These are phyloP conservation scores for Ogataea paradorogensis DNA, from an alignment of 805 yeast species.

Conservation along the genomic window DNA sequence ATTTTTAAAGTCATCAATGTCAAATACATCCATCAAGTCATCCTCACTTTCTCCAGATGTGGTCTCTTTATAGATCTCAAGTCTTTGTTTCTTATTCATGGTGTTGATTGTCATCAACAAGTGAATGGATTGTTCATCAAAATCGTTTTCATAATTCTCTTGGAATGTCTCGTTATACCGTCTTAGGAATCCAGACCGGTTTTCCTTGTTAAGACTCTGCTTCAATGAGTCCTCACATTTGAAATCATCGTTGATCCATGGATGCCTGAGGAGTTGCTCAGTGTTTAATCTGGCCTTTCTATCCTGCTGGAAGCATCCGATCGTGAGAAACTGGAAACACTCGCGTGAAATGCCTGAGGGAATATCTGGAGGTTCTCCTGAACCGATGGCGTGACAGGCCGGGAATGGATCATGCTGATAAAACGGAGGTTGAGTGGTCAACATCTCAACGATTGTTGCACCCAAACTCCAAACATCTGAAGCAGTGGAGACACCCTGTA, in stretches of 20 bases:
- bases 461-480: constrained; percentile 95
- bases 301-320: constrained; percentile 69
- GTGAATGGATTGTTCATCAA: constrained; percentile 18
- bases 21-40: constrained; percentile 20
- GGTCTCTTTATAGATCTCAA: constrained; percentile 22
- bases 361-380: constrained; percentile 66
- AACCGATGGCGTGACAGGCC: constrained; percentile 79
- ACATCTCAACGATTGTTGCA: constrained; percentile 85
- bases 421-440: constrained; percentile 87
- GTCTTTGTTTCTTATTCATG: constrained; percentile 17
- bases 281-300: constrained; percentile 61
- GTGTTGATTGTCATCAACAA: constrained; percentile 16
- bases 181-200: constrained; percentile 7
- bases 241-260: constrained; percentile 47
- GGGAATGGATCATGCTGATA: constrained; percentile 73
- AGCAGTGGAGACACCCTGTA: constrained; percentile 81
- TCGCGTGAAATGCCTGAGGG: constrained; percentile 40
- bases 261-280: constrained; percentile 50
- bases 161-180: constrained; percentile 20
- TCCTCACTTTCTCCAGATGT: constrained; percentile 17
- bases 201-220: constrained; percentile 5
- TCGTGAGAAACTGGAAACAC: constrained; percentile 49
- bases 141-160: constrained; percentile 20
- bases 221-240: constrained; percentile 3
- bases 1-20: constrained; percentile 12